These are phyloP conservation scores for Penstemon eatonii DNA, from an alignment of 257 asterid genomes.

Conservation along the genomic window DNA sequence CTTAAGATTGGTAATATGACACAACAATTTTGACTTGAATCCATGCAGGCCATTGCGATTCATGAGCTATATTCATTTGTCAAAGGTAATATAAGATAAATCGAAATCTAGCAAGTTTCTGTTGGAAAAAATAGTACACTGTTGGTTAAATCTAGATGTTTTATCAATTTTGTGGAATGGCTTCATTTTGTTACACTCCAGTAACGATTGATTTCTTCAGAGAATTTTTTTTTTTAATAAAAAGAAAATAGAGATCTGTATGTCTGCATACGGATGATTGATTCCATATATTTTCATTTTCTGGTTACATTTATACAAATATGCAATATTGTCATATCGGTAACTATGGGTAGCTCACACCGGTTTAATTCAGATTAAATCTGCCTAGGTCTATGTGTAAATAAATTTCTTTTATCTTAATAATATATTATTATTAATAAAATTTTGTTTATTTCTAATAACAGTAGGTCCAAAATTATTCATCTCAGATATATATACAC, in stretches of 20 bases:
- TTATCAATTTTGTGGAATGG: neutral
- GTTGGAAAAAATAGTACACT: neutral
- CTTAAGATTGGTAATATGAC: slow-evolving; percentile 18
- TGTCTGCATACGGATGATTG: neutral
- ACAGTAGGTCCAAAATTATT: neutral
- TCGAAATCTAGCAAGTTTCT: slow-evolving; percentile 4
- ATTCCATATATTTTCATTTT: neutral
- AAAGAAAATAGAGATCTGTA: too few relatives aligned
- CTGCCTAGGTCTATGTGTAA: too few relatives aligned
- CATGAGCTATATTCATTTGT: slow-evolving; percentile 7
- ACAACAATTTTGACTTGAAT: slow-evolving; percentile 15
- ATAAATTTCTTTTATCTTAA: too few relatives aligned
- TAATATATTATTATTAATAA: too few relatives aligned
- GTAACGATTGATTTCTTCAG: neutral
- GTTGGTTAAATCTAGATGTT: neutral
- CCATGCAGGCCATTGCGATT: slow-evolving; percentile 19
- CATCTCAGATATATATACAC: neutral
- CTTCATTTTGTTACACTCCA: neutral
- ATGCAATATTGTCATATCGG: too few relatives aligned
- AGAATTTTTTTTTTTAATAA: too few relatives aligned
- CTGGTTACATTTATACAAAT: too few relatives aligned
- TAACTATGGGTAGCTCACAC: too few relatives aligned
- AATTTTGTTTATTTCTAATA: neutral
- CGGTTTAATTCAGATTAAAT: too few relatives aligned
- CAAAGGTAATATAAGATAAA: slow-evolving; percentile 17